These are phyloP conservation scores for Fusarium marasasianum DNA, from an alignment of 2,329 filamentous ascomycete species.

Conservation along the genomic window DNA sequence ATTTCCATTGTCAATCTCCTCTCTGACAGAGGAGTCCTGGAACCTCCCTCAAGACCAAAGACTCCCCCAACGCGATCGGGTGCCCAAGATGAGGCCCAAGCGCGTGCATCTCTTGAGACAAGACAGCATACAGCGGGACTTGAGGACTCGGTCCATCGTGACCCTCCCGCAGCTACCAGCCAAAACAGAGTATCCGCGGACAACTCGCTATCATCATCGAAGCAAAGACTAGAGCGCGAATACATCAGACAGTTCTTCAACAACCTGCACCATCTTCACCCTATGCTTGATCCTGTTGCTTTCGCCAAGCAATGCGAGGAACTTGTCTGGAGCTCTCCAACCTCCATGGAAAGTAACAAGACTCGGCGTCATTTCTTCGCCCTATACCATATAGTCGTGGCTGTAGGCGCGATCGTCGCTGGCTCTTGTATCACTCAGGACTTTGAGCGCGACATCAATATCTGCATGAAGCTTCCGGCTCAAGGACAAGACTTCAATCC, in stretches of 20 bases:
- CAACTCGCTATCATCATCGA: neutral
- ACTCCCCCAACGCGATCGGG: neutral
- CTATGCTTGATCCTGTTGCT: neutral
- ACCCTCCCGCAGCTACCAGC: too few relatives aligned
- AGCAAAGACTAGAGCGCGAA: neutral
- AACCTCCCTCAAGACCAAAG: neutral
- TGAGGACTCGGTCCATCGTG: neutral
- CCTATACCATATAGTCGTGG: neutral
- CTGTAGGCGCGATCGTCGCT: neutral
- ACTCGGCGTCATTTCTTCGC: neutral
- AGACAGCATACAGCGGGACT: neutral
- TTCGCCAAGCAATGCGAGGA: neutral
- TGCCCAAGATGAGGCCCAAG: neutral
- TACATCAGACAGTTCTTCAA: conserved; percentile 2
- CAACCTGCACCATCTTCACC: neutral
- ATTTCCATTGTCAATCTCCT: neutral
- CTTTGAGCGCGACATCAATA: neutral
- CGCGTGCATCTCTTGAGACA: neutral
- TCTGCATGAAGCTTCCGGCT: neutral
- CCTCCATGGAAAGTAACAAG: neutral
- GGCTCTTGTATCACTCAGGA: neutral
- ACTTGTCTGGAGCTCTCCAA: neutral
- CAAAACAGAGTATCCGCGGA: neutral
- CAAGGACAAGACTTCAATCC: neutral
- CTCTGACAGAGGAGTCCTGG: neutral